Percentiles rank a stretch among this genome's conserved stretches.
Evolutionary conservation across 2,329 filamentous ascomycete species (phyloP).

Genomic region (Ascochyta pisi): DNA sequence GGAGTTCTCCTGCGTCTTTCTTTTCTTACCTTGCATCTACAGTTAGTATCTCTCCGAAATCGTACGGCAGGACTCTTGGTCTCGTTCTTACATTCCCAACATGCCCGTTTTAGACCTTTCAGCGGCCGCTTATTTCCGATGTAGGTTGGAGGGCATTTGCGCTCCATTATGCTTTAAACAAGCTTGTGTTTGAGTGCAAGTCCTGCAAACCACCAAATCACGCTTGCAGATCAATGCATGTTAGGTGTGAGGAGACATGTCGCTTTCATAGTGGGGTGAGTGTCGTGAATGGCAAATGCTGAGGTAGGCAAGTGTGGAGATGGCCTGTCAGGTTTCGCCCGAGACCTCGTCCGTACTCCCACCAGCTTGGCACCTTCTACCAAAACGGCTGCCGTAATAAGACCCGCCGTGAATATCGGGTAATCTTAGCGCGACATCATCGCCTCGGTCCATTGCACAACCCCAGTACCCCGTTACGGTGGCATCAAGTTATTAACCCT

Average conservation of each 20-base stretch:
- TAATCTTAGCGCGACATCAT: slow-evolving; percentile 1
- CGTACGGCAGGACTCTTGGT: not conserved
- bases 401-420: slow-evolving; percentile 6
- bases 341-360: slow-evolving; percentile 37
- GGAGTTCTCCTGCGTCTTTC: slow-evolving; percentile 28
- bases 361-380: slow-evolving; percentile 2
- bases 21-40: slow-evolving; percentile 40
- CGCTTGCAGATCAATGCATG: slow-evolving; percentile 23
- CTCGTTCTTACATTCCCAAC: slow-evolving; percentile 45
- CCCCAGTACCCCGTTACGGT: not conserved
- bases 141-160: slow-evolving; percentile 11
- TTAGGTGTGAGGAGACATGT: slow-evolving; percentile 29
- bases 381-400: slow-evolving; percentile 2
- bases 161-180: slow-evolving; percentile 25
- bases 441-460: not conserved
- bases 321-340: slow-evolving; percentile 32
- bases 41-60: slow-evolving; percentile 16
- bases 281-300: slow-evolving; percentile 36
- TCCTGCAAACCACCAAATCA: not conserved
- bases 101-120: slow-evolving; percentile 39
- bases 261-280: slow-evolving; percentile 45
- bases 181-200: not conserved
- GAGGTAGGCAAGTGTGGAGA: slow-evolving; percentile 23
- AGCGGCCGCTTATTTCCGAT: slow-evolving; percentile 34
- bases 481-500: not conserved